Evolutionary conservation across 1,139 yeast species (phyloP), one percentile per base, ranked within the genome.

Genomic region (Pichia sp.): DNA sequence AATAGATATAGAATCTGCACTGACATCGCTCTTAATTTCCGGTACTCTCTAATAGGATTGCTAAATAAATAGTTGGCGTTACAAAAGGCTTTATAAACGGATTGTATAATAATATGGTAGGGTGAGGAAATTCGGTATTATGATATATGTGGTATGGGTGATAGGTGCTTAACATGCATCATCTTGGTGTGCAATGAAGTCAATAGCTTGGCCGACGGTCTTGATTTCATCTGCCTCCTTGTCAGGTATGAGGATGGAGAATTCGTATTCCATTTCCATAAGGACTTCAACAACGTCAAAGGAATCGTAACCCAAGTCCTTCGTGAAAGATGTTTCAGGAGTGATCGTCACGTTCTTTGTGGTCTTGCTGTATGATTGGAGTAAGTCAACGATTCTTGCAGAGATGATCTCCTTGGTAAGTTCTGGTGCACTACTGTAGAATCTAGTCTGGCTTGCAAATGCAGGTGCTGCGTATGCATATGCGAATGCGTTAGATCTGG

Each of bases 241-340:
- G 60, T 86, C 95, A 32, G 94, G 93, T 58, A 86, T 84, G 57
- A 53, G 47, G 30, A 74, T 72, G 50, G 77, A 74, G 59, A 78
- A 77, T 55, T 85, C 94, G 50, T 77, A 81, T 63, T 86, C 96
- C 45, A 86, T 74, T 52, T 85, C 94, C 86, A 86, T 85, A 29
- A 86, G 74, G 29, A 85, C 88, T 59, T 86, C 96, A 32, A 84
- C 95, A 25, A 83, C 80, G 55, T 86, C 96, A 55, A 86, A 73
- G 22, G 91, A 80, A 63, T 86, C 96, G 51, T 85, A 71, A 3
- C 94, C 94, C 48, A 86, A 70, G 56, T 86, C 95, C 47, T 73
- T 77, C 30, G 76, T 64, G 58, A 80, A 83, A 26, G 77, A 67
- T 8, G 93, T 72, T 14, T 64, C 63, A 39, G 75, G 74, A 17